Evolutionary conservation across 2,329 filamentous ascomycete genomes (phyloP), one percentile per base, ranked within the genome.

Genomic region (Delphinella strobiligena): DNA sequence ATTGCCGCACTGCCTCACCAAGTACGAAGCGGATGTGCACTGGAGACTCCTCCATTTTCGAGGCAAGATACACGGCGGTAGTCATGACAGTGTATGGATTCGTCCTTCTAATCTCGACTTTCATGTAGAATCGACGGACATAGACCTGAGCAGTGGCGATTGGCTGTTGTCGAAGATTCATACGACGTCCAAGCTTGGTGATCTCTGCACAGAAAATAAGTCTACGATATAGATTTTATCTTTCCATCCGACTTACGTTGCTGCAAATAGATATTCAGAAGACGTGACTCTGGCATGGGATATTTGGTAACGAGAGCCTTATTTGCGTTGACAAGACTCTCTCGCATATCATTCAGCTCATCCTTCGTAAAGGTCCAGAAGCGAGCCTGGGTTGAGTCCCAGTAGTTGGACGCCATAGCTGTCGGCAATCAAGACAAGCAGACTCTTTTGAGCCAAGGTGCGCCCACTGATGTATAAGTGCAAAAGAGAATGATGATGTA

Each of bases 21-120:
- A 91, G 80, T 43, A 98, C 80, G 47, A 93, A 74, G 19, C 91
- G 77, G 53, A 98, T 96, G 59, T 98, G 91, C 59, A 96, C 89
- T 2, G 91, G 91, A 37, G 80, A 88, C 61, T 98, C 91, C 60
- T 98, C 91, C 77, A 93, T 94, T 64, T 98, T 98, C 66, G 87
- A 94, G 15, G 91, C 88, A 27, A 98, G 69, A 59, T 98, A 98
- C 45, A 96, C 73, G 4, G 89, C 84, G 1, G 91, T 96, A n/a
- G 87, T 81, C 48, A 94, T 74, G 43, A 96, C 78, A 27, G 96
- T 77, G 56, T 93, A 94, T 3, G 89, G 87, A 52, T 96, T 98
- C 35, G 88, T 94, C 47, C 81, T 78, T 42, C 89, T 81, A 48
- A 96, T 87, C 54, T 94, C 87, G 51, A 94, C 82, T 51, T 82